Evolutionary conservation across 129 eudicot species (phyloP).

Genomic region (Scalesia atractyloides): DNA sequence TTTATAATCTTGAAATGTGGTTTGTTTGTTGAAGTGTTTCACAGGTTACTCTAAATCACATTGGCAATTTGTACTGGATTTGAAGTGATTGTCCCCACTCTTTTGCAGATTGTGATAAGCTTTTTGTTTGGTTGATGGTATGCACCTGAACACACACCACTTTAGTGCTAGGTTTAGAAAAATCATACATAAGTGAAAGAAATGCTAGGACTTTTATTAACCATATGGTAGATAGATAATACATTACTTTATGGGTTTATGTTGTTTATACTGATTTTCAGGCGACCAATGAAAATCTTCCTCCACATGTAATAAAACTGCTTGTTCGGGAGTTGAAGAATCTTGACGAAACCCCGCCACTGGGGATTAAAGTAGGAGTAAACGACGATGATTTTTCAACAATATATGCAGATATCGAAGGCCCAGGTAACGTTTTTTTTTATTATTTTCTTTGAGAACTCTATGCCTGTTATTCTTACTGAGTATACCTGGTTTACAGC

Average conservation of each 20-base stretch:
- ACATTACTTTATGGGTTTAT: background rate
- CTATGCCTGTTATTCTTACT: slow-evolving; percentile 14
- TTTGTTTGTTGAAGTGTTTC: background rate
- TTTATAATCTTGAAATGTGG: background rate
- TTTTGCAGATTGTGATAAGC: slow-evolving; percentile 1
- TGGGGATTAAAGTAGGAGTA: slow-evolving; percentile 84
- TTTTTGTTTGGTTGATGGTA: slow-evolving; percentile 24
- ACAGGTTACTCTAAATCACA: slow-evolving; percentile 20
- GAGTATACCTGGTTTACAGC: slow-evolving; percentile 54
- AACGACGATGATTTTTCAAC: slow-evolving; percentile 82
- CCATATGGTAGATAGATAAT: background rate
- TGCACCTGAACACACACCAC: background rate
- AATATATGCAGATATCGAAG: slow-evolving; percentile 87
- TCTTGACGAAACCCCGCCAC: slow-evolving; percentile 92
- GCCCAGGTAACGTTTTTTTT: slow-evolving; percentile 53
- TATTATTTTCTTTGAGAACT: background rate
- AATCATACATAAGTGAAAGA: no score
- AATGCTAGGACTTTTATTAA: background rate
- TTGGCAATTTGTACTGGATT: slow-evolving; percentile 10
- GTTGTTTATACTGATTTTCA: background rate
- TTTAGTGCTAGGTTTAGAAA: background rate
- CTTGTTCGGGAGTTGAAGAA: slow-evolving; percentile 86
- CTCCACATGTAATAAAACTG: slow-evolving; percentile 86
- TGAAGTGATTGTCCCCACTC: background rate
- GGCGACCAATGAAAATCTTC: slow-evolving; percentile 94